Base-by-base conservation (phyloP, 805 yeast genomes). In the Schwanniomyces yamadae region DNA sequence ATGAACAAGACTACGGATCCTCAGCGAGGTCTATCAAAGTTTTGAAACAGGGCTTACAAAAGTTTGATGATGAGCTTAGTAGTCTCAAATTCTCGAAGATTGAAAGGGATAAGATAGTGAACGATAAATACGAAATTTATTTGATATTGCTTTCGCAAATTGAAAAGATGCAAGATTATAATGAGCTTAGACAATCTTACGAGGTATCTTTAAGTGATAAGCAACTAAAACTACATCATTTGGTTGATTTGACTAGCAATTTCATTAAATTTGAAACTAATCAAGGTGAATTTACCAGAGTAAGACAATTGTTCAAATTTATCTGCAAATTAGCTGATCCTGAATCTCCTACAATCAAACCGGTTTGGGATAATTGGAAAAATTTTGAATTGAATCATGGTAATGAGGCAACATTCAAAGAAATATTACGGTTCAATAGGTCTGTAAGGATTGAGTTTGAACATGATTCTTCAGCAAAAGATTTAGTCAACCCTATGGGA, bases 361-460 rank as follows among this genome's bases (percentile, higher is more conserved):
- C 32, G 6, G 32, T 53, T 1, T 88, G 95, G 95, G 61, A 60
- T 1, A 56, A 59, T 19, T 90, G 95, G 95, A 80, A 80, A 36
- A 53, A 64, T 8, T 87, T 89, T 55, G 98, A 90, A 53, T 54
- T 84, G 22, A 67, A 73, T 10, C 46, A 76, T 54, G 98, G 98
- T 4, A 63, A 73, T 40, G 93, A 84, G 49, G 71, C 69, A 3
- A 75, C 84, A 0, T 88, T 75, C 55, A 87, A 84, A 48, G 82
- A 80, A 14, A 82, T 89, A 90, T 55, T 87, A 16, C 61, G 81
- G 30, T 63, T 66, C 42, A 83, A 80, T 52, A 69, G 87, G 43
- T 51, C 60, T 11, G 57, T 67, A 18, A 43, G 21, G 33, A 45
- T 53, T 5, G 54, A 56, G 10, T 40, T 41, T 12, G 49, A 53